Evolutionary conservation across 768 basidiomycete genomes (phyloP), one percentile per base, ranked within the genome.

Genomic region (Boletus reticulatus): DNA sequence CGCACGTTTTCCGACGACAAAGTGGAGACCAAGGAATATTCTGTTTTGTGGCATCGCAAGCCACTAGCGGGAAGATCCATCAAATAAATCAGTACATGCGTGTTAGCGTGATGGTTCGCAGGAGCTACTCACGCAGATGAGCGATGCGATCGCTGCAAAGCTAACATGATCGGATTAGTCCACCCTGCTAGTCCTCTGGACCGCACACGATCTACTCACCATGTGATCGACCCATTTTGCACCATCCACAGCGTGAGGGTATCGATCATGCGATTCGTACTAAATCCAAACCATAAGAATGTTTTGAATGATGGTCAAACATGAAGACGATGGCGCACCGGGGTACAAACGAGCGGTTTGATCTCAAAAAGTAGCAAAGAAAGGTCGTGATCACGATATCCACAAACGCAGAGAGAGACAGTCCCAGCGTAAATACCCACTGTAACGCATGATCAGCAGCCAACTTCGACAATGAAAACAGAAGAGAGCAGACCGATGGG

Each of bases 391-490:
- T 80, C 16, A 79, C 52, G 44, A 82, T 58, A 56, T 83, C 82
- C 36, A 80, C 65, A 6, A 71, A 51, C 2, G 76, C 75, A 5
- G 80, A 81, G 2, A 82, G 69, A 1, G 72, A 62, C 0, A 82
- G 66, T 10, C 80, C 80, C 1, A 72, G 61, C 3, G 81, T 81
- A 57, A 81, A 80, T 6, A 75, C 61, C 71, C 74, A 76, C 79
- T 82, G 36, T 8, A 8, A 27, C n/a, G 2, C 29, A 34, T n/a
- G 34, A 36, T 55, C 34, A 51, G 20, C 5, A n/a, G 52, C 9
- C 34, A 16, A 4, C 7, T 12, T 22, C 19, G 9, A 36, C 9
- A 34, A 8, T 11, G 27, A 22, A 4, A 29, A 47, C 43, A 39
- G 16, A 20, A 14, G 13, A 36, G 1, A 20, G 36, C 60, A 14